phyloP scores from a whole-genome alignment of 2,329 filamentous ascomycete genomes.

The Nigrospora oryzae region DNA sequence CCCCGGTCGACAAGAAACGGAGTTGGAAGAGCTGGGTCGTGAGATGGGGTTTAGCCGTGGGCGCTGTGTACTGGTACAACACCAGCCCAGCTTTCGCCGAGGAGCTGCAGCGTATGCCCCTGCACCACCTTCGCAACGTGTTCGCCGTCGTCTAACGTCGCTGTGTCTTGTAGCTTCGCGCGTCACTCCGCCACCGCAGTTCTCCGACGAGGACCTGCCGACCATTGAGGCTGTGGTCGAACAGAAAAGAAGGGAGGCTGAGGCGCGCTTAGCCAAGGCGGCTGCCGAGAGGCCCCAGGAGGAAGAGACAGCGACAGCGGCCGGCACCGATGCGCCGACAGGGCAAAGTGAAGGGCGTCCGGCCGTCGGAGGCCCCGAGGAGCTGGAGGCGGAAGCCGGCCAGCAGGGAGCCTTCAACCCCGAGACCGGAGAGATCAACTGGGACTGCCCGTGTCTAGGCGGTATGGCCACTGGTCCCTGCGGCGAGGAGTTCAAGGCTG shows the following conservation, averaged over 20 bases:
- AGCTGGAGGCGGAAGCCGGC: constrained; percentile 70
- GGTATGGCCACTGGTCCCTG: constrained; percentile 97
- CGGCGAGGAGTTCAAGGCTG: constrained; percentile 88
- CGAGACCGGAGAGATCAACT: constrained; percentile 99
- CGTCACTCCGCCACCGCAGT: constrained; percentile 37
- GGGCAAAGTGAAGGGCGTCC: constrained; percentile 10
- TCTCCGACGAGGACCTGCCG: constrained; percentile 47
- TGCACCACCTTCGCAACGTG: constrained; percentile 9
- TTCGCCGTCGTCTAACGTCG: constrained; percentile 3
- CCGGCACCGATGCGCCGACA: constrained; percentile 14
- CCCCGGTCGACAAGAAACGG: constrained; percentile 56
- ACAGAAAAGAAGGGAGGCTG: constrained; percentile 47
- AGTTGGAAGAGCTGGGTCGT: constrained; percentile 72
- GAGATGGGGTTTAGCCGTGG: constrained; percentile 69
- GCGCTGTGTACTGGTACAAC: constrained; percentile 87
- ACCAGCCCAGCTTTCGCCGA: constrained; percentile 83
- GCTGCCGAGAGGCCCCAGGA: constrained; percentile 20
- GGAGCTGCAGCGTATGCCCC: constrained; percentile 59
- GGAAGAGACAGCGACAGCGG: constrained; percentile 11
- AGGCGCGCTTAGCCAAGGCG: constrained; percentile 21
- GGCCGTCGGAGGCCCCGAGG: constrained; percentile 31
- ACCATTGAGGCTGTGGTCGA: constrained; percentile 62
- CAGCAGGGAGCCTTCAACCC: constrained; percentile 94
- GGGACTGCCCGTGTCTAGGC: constrained; percentile 95
- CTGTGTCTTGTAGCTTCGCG: neutral